phyloP scores from a whole-genome alignment of 164 flowering plant species.

The Saururus chinensis region DNA sequence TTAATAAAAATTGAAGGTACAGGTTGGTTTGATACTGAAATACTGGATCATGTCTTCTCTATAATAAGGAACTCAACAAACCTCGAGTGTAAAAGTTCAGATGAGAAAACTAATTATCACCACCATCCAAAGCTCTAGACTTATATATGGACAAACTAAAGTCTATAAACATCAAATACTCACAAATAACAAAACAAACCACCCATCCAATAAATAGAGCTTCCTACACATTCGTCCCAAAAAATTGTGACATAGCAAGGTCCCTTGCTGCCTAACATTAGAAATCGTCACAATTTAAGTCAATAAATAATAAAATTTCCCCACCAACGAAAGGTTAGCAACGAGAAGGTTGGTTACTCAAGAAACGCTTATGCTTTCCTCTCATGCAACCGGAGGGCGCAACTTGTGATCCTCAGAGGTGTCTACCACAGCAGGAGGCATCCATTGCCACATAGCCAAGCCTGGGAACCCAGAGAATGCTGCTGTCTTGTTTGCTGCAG shows the following conservation, averaged over 20 bases:
- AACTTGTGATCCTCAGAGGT: constrained; percentile 61
- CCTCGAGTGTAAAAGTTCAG: no score
- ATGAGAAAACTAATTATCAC: no score
- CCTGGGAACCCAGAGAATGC: constrained; percentile 46
- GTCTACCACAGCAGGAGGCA: constrained; percentile 56
- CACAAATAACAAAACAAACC: no score
- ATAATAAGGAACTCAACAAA: no score
- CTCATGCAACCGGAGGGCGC: constrained; percentile 58
- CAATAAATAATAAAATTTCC: background rate
- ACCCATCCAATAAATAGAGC: background rate
- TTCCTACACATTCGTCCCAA: background rate
- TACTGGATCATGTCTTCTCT: no score
- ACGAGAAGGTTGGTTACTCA: constrained; percentile 9
- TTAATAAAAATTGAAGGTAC: no score
- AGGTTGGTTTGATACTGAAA: no score
- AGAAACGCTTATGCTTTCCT: background rate
- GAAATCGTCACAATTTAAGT: background rate
- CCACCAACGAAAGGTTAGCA: constrained; percentile 5
- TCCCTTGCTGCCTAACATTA: background rate
- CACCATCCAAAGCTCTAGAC: no score
- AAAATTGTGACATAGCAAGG: background rate
- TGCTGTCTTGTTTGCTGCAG: constrained; percentile 30
- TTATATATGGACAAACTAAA: no score
- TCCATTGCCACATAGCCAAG: constrained; percentile 62
- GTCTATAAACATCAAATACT: no score